phyloP scores from a whole-genome alignment of 768 basidiomycete genomes.

The Boletus edulis region DNA sequence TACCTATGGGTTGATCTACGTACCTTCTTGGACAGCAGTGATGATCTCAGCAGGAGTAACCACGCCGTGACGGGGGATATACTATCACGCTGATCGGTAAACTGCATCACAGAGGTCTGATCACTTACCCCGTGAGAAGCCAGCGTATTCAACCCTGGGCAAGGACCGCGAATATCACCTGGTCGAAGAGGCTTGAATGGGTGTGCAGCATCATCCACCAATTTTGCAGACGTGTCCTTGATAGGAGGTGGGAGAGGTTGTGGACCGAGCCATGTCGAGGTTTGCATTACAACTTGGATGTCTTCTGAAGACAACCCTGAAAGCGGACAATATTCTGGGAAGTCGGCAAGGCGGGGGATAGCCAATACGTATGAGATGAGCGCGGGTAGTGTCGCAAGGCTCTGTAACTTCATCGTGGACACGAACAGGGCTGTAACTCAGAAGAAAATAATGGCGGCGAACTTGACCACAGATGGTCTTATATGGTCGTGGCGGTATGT shows the following conservation, averaged over 20 bases:
- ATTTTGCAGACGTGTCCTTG: constrained; percentile 17
- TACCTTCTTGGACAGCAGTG: constrained; percentile 20
- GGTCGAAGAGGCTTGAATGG: constrained; percentile 8
- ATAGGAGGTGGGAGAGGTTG: constrained; percentile 18
- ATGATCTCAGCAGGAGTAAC: constrained; percentile 19
- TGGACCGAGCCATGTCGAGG: constrained; percentile 14
- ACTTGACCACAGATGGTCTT: background rate
- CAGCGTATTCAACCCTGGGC: constrained; percentile 24
- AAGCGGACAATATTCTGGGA: constrained; percentile 18
- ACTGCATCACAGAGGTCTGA: background rate
- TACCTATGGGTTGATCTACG: background rate
- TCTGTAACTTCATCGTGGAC: background rate
- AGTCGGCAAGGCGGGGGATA: constrained; percentile 8
- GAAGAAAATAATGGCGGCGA: background rate
- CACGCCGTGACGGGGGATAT: constrained; percentile 15
- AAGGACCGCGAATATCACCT: constrained; percentile 24
- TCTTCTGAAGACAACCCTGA: constrained; percentile 8
- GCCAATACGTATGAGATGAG: constrained; percentile 5
- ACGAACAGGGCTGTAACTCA: background rate
- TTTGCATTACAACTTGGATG: background rate
- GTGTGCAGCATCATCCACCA: constrained; percentile 18
- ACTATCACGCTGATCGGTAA: constrained; percentile 1
- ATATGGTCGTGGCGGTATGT: background rate
- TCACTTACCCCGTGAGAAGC: constrained; percentile 23
- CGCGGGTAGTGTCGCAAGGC: background rate